Evolutionary conservation across 2,329 filamentous ascomycete species (phyloP).

Genomic region (Epichloe festucae): DNA sequence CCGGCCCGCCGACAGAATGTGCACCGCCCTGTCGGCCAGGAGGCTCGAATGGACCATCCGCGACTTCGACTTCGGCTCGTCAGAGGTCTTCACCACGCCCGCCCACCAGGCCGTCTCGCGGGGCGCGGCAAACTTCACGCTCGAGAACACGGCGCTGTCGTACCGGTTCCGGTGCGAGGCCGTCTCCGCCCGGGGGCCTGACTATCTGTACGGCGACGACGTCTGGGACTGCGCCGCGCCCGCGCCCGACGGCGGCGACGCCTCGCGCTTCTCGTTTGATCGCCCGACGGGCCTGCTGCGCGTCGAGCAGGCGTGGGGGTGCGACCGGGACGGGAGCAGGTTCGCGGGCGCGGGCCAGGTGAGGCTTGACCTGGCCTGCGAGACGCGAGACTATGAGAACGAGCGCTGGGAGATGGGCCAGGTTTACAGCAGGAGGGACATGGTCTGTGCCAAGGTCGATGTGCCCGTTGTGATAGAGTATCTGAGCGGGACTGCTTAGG

Average conservation of each 20-base stretch:
- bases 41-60: neutral
- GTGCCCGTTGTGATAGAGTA: neutral
- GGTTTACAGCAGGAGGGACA: neutral
- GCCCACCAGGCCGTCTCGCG: neutral
- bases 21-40: neutral
- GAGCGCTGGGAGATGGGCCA: neutral
- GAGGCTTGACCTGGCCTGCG: neutral
- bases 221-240: neutral
- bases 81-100: neutral
- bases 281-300: neutral
- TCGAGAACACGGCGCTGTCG: neutral
- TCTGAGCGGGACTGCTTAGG: neutral
- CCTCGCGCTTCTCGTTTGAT: neutral
- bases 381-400: neutral
- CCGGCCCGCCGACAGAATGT: slow-evolving; percentile 1
- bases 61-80: neutral
- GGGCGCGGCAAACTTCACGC: slow-evolving; percentile 1
- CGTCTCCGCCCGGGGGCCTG: neutral
- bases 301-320: slow-evolving; percentile 1
- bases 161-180: neutral
- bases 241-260: neutral
- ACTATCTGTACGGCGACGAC: neutral
- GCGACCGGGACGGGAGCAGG: neutral
- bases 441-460: neutral
- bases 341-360: neutral